Base-by-base conservation (phyloP, 345 rosid species). In the Corymbia maculata region DNA sequence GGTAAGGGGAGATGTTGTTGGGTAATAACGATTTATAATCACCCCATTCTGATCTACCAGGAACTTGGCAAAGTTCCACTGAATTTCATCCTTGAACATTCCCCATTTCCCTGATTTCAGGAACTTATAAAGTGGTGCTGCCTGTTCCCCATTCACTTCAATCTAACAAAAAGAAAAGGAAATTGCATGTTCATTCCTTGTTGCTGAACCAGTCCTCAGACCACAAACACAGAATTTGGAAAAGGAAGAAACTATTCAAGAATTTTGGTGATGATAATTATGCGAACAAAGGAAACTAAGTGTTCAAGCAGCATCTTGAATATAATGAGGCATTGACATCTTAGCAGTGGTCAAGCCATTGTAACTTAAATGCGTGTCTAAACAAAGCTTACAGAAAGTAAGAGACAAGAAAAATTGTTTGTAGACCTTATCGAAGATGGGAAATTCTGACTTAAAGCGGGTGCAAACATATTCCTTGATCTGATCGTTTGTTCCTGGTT, bases 31-130 rank as follows among this genome's bases (percentile, higher is more conserved):
- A 70, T 98, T 90, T 19, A 90, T 94, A 85, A 95, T 95, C 89
- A 94, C 90, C 87, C 98, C 99, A 14, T 95, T 94, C 88, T 93
- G 94, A 70, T 94, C 94, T n/a, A 96, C 97, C 87, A 97, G 93
- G 93, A 98, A 97, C 93, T 98, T 98, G 88, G 98, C 94, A 86
- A 98, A 97, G 92, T 98, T 98, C 98, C 98, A 97, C 87, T 97
- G 98, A 86, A 98, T 95, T 42, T 93, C 93, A 22, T 98, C 99
- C 26, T 97, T 94, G 14, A 97, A 95, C 57, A 96, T 88, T 88
- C 98, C 98, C 94, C 98, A 95, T 93, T 96, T 94, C 85, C 98
- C 98, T 5, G 95, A 93, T 92, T 97, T 97, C 86, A 97, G 89
- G 93, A 93, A 97, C 91, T 95, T 92, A 93, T 95, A 97, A 26